These are phyloP conservation scores for Backusella morwellensis DNA, from an alignment of 192 early-diverging fungal genomes.

Conservation along the genomic window DNA sequence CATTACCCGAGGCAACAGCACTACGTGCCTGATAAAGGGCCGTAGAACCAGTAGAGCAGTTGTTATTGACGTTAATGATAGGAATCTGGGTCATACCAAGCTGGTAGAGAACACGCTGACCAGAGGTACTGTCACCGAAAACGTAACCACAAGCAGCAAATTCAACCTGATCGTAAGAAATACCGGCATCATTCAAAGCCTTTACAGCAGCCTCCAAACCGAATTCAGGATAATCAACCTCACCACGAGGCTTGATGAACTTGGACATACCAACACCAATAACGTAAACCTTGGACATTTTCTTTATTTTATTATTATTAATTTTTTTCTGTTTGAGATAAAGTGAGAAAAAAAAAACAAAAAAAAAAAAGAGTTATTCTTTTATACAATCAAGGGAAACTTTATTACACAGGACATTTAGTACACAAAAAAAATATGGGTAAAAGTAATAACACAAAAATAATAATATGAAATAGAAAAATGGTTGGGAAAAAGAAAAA, in stretches of 20 bases:
- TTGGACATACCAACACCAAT: conserved; percentile 65
- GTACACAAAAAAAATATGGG: not conserved
- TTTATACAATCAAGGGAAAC: not conserved
- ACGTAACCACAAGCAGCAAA: conserved; percentile 45
- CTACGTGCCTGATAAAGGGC: conserved; percentile 63
- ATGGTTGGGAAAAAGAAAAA: not conserved
- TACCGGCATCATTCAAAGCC: conserved; percentile 66
- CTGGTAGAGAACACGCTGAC: conserved; percentile 70
- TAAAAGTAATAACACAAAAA: not conserved
- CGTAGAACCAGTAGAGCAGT: conserved; percentile 73
- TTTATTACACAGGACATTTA: conserved; percentile 4
- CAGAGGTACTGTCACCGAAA: conserved; percentile 64
- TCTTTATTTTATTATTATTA: not conserved
- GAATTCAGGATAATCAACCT: conserved; percentile 53
- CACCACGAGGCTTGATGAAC: conserved; percentile 55
- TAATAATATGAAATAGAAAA: conserved; percentile 2
- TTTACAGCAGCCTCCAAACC: conserved; percentile 64
- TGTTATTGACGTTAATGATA: conserved; percentile 72
- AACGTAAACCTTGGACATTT: conserved; percentile 19
- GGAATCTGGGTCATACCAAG: conserved; percentile 73
- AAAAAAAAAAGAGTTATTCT: not conserved
- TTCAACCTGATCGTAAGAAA: conserved; percentile 68
- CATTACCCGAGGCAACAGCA: conserved; percentile 54
- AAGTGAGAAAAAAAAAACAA: not conserved
- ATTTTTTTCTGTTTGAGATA: not conserved